phyloP scores from a whole-genome alignment of 495 filamentous ascomycete genomes.

The Daldinia decipiens region DNA sequence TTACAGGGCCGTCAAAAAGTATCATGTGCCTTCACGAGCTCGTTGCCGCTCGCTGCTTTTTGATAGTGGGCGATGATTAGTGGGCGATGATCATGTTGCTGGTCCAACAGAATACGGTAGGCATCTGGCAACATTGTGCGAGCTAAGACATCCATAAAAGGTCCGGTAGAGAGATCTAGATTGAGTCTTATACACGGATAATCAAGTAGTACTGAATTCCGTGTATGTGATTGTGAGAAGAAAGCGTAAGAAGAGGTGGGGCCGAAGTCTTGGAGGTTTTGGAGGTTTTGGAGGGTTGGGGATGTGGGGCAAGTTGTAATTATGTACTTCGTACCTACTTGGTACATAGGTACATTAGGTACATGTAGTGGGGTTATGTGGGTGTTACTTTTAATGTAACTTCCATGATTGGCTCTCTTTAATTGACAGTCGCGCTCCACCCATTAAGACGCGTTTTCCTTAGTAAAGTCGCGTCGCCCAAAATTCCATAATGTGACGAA shows the following conservation, averaged over 20 bases:
- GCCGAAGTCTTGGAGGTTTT: background rate
- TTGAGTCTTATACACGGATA: background rate
- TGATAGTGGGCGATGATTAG: no score
- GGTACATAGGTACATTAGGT: no score
- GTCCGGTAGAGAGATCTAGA: background rate
- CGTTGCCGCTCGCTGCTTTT: constrained; percentile 2
- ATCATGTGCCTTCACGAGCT: constrained; percentile 6
- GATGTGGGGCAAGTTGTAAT: background rate
- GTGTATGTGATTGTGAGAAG: background rate
- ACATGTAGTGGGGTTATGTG: background rate
- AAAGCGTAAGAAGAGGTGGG: background rate
- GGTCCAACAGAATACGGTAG: background rate
- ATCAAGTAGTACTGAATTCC: background rate
- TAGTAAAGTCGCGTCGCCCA: constrained; percentile 32
- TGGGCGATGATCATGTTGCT: constrained; percentile 20
- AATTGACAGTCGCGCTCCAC: constrained; percentile 40
- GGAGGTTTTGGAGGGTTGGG: no score
- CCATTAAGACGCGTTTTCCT: constrained; percentile 30
- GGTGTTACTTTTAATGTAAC: background rate
- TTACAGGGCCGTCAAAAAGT: constrained; percentile 8
- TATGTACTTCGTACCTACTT: background rate
- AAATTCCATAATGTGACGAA: constrained; percentile 14
- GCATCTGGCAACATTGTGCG: background rate
- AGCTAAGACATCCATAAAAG: background rate
- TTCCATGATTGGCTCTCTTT: constrained; percentile 24